Evolutionary conservation across 768 basidiomycete genomes (phyloP), one percentile per base, ranked within the genome.

Genomic region (Russula earlei): DNA sequence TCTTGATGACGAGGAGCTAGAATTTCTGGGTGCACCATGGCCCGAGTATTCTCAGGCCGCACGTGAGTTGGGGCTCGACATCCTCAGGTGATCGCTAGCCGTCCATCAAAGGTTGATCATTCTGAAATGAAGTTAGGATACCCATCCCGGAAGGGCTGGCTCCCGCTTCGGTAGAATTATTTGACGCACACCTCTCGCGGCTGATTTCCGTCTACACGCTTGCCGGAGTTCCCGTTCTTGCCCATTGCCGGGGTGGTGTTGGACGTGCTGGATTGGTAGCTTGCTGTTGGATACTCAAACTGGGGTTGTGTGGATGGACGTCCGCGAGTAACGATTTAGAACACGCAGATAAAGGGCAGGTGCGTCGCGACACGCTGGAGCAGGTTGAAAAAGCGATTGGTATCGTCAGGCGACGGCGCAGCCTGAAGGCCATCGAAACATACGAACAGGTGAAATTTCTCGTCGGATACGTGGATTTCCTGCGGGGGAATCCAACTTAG

Each of bases 201-300:
- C 68, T 95, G 52, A 84, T 93, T 41, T 68, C 79, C 20, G 67
- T 68, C 4, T 95, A 95, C 65, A 86, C 92, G 0, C 73, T 93
- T 4, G 72, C 71, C 5, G 91, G 93, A 2, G 66, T 79, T 0
- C 76, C 81, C 9, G 77, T 93, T 9, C 77, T 95, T 11, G 87
- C 86, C 12, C 95, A 97, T 63, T 98, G 95, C 67, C 81, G 94
- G 17, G 94, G 94, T 15, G 95, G 95, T 4, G 87, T 98, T 7
- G 94, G 94, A 3, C 80, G 94, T 17, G 95, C 94, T 0, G 95
- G 94, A 1, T 76, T 97, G 24, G 76, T 97, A 43, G 93, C 92
- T 2, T 90, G 86, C 62, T 91, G 88, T 64, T 97, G 94, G 94
- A 77, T 89, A 67, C 75, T 95, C 56, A 91, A 89, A 68, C 82